Evolutionary conservation across 202 grass and related monocot genomes (phyloP).

Genomic region (Elaeis oleifera): DNA sequence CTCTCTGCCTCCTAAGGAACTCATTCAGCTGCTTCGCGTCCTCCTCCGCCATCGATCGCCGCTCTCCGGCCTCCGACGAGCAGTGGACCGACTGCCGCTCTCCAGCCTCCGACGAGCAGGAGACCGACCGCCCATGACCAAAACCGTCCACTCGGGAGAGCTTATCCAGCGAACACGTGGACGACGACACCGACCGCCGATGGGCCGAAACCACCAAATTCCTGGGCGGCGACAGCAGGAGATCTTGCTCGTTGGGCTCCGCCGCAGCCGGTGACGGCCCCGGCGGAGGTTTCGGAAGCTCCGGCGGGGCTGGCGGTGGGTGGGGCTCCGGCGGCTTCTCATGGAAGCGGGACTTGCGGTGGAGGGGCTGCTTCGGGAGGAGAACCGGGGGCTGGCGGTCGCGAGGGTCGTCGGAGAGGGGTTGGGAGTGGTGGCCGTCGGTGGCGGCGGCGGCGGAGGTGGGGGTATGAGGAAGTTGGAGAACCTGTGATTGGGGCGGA

Average conservation of each 20-base stretch:
- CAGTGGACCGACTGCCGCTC: neutral
- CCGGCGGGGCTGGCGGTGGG: no score
- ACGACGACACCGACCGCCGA: constrained; percentile 18
- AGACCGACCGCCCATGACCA: constrained; percentile 23
- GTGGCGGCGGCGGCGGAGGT: constrained; percentile 25
- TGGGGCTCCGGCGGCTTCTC: neutral
- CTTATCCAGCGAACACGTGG: constrained; percentile 25
- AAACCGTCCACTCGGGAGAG: neutral
- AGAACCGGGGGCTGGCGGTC: constrained; percentile 7
- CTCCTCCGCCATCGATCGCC: neutral
- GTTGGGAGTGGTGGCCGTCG: constrained; percentile 12
- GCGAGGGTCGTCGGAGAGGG: neutral
- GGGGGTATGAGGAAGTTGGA: constrained; percentile 5
- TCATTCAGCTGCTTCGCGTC: constrained; percentile 20
- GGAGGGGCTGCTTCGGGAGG: constrained; percentile 39
- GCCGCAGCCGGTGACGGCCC: no score
- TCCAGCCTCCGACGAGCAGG: neutral
- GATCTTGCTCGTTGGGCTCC: no score
- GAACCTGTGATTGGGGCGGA: constrained; percentile 5
- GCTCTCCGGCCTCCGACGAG: neutral
- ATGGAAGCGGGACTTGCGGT: constrained; percentile 56
- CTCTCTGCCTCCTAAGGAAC: constrained; percentile 51
- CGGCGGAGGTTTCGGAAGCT: no score
- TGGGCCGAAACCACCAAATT: constrained; percentile 21
- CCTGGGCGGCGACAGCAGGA: constrained; percentile 1